Conservation (phyloP, 352 stramenopile species). For the Peronosclerospora sorghi region DNA sequence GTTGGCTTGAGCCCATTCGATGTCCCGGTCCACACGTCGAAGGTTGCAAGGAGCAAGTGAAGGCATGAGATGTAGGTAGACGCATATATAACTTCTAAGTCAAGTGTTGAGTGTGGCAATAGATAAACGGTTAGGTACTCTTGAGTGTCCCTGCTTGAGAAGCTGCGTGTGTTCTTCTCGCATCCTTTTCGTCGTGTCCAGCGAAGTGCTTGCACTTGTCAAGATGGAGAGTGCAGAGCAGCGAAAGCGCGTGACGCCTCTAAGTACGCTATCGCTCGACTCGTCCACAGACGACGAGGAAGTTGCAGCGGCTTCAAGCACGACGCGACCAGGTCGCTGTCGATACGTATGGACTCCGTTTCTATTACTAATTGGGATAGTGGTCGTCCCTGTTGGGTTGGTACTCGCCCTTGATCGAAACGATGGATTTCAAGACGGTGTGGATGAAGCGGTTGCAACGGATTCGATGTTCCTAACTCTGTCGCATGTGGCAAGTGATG, state of each 20-base stretch:
- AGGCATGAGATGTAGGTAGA: conserved; percentile 1
- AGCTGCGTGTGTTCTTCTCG: conserved; percentile 9
- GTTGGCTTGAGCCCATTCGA: conserved; percentile 1
- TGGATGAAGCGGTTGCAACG: not conserved
- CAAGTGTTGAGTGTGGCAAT: not conserved
- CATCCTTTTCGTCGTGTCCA: not conserved
- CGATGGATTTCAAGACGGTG: not conserved
- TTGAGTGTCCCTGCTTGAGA: conserved; percentile 7
- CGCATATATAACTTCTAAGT: not conserved
- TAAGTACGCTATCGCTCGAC: conserved; percentile 22
- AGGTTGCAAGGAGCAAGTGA: conserved; percentile 9
- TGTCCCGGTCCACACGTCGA: conserved; percentile 7
- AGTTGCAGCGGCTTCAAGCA: not conserved
- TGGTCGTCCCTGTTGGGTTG: conserved; percentile 12
- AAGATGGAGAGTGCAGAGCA: conserved; percentile 13
- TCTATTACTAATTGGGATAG: conserved; percentile 5
- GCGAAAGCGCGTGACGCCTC: conserved; percentile 7
- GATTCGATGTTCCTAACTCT: not conserved
- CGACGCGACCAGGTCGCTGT: not conserved
- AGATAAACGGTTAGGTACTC: not conserved
- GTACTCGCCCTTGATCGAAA: conserved; percentile 11
- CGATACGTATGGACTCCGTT: conserved; percentile 5
- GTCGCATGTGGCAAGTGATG: conserved; percentile 4
- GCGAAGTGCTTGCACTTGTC: conserved; percentile 4
- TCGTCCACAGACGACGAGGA: conserved; percentile 8